Evolutionary conservation across 148 eudicot species (phyloP).

Genomic region (Rhododendron henanense): DNA sequence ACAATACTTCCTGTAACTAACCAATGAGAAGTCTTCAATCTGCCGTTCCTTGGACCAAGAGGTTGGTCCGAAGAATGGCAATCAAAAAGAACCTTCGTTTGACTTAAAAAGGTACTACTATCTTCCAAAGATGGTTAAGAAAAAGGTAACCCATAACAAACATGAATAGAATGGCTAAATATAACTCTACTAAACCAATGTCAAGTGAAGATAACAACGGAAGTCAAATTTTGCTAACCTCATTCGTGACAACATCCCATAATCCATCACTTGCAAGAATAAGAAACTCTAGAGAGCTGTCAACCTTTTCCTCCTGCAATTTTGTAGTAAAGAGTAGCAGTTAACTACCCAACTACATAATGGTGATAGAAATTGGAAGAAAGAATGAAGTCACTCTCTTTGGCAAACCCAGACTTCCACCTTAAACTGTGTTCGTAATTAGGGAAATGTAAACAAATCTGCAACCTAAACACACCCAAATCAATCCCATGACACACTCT

Average conservation of each 20-base stretch:
- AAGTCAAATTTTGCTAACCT: slow-evolving; percentile 32
- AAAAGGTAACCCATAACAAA: not conserved
- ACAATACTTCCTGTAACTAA: not conserved
- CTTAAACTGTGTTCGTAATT: not conserved
- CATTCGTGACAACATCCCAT: slow-evolving; percentile 92
- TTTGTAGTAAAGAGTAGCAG: not conserved
- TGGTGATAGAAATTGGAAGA: not conserved
- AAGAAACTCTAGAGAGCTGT: slow-evolving; percentile 80
- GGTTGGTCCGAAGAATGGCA: not conserved
- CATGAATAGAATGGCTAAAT: not conserved
- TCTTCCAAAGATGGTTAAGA: not conserved
- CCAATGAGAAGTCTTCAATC: not conserved
- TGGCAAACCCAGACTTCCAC: not conserved
- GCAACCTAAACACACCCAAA: not conserved
- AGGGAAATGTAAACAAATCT: not conserved
- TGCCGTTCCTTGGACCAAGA: not conserved
- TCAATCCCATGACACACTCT: not conserved
- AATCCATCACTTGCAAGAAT: slow-evolving; percentile 94
- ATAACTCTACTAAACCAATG: not conserved
- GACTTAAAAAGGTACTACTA: not conserved
- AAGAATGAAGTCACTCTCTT: not conserved
- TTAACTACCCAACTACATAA: not conserved
- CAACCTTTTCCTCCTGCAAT: slow-evolving; percentile 77
- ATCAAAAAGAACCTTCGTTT: not conserved
- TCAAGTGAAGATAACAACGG: not conserved